Percentiles rank a stretch among this genome's conserved stretches.
Conservation (phyloP, 192 early-diverging fungal genomes). For the Piromyces finnis region DNA sequence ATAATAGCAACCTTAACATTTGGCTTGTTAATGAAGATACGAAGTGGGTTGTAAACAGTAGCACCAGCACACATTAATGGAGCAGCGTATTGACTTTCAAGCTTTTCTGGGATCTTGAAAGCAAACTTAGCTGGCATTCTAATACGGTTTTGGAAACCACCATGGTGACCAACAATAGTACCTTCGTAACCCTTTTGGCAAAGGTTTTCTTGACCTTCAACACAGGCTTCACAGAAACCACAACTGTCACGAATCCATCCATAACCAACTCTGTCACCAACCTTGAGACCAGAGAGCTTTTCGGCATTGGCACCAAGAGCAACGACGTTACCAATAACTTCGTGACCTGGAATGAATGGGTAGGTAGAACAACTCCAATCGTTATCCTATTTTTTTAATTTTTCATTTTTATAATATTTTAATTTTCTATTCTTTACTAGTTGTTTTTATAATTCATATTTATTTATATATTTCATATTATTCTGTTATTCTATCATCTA, state of each 20-base stretch:
- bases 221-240: slow-evolving; percentile 32
- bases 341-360: slow-evolving; percentile 43
- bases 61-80: slow-evolving; percentile 69
- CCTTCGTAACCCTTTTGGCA: slow-evolving; percentile 21
- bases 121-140: slow-evolving; percentile 29
- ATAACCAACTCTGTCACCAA: slow-evolving; percentile 46
- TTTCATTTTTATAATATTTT: no score
- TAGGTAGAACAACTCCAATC: slow-evolving; percentile 2
- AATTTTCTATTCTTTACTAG: no score
- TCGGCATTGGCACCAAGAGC: slow-evolving; percentile 33
- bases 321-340: slow-evolving; percentile 43
- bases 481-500: no score
- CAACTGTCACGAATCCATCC: slow-evolving; percentile 46
- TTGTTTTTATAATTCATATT: no score
- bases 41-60: slow-evolving; percentile 54
- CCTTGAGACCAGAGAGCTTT: slow-evolving; percentile 9
- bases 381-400: slow-evolving; percentile 3
- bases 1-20: slow-evolving; percentile 50
- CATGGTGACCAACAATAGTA: slow-evolving; percentile 15
- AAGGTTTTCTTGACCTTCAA: slow-evolving; percentile 14
- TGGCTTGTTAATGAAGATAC: slow-evolving; percentile 15
- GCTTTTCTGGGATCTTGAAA: slow-evolving; percentile 37
- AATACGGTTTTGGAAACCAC: slow-evolving; percentile 44
- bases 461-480: no score
- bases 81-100: slow-evolving; percentile 35